Base-by-base conservation (phyloP, 306 rosid species). In the Senna siamea region DNA sequence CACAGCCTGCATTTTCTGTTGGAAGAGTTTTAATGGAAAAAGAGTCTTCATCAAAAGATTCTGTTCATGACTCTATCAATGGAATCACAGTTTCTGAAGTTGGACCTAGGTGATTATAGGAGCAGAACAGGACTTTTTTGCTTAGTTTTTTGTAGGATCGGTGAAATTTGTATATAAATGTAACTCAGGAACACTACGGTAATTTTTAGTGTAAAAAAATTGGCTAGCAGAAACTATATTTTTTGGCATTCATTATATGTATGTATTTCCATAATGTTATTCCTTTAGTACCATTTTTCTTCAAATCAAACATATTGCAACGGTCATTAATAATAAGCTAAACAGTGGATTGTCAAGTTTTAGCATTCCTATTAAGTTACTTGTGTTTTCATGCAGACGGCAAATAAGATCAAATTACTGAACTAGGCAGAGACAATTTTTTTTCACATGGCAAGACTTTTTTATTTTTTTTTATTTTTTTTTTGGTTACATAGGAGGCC, bases 1-100 rank as follows among this genome's bases (percentile, higher is more conserved):
- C 68, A 37, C 50, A 62, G 14, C 68, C 68, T 1, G 68, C 68
- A 62, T 62, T 62, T 62, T 62, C 68, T 35, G 50, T 62, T 37
- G 68, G 68, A 62, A 62, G 68, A 10, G 1, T 12, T 62, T 62
- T 37, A n/a, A 37, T 2, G 28, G 9, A 35, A 41, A 61, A 9
- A 37, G 67, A 35, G n/a, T 9, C 47, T 37, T 62, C 48, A 37
- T 9, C 68, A 17, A 37, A 62, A 0, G 9, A 5, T 35, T 37
- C 50, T 4, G 9, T 22, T 6, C 68, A 18, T 37, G 50, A 62
- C 2, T 35, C 68, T 20, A 18, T 62, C 17, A 62, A 62, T 38
- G 30, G 9, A 37, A 13, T 62, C 38, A 62, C 68, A 5, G 22
- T 62, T 18, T 17, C 68, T 62, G 68, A 62, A 62, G 68, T 62